Base-by-base conservation (phyloP, 2,329 filamentous ascomycete genomes). In the Fusarium subglutinans region DNA sequence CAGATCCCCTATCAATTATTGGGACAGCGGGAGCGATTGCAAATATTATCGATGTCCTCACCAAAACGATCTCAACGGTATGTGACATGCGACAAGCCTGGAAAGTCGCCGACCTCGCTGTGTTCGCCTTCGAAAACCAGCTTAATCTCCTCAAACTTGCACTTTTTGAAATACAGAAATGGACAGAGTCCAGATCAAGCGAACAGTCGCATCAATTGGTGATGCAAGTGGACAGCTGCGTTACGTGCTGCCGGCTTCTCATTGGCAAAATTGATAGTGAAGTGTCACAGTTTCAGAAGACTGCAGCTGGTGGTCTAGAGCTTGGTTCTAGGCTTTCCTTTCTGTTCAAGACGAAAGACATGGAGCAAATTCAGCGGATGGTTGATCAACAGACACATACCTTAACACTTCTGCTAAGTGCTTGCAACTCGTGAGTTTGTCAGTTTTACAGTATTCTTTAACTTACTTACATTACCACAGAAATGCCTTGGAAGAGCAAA, bases 381-480 rank as follows among this genome's bases (percentile, higher is more conserved):
- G 33, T 38, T 6, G 50, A 54, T 3, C 50, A 54, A 12, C 50
- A 54, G 8, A 38, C 50, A 15, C 50, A 54, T 8, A 28, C 50
- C 2, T 0, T 54, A 6, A 38, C 50, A 5, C 50, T 54, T 54
- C 6, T 54, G 17, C 3, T 54, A 20, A 38, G 18, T 22, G 50
- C 50, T 2, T 54, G 50, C 12, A 54, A 54, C 12, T 54, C 50
- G 50, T 54, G 9, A 22, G 50, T 54, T 26, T 38, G 14, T 6
- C 13, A 2, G 2, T 6, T 14, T 3, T 35, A 3, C 6, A 35
- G 5, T 2, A 14, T 35, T 14, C 3, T 5, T 35, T 35, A 2
- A 35, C 4, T 35, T 35, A 35, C 33, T 38, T 0, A 54, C 9
- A 26, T 17, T 0, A 8, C 18, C 3, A 6, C 4, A 54, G 50